Evolutionary conservation across 192 early-diverging fungal species (phyloP).

Genomic region (Linnemannia zychae): DNA sequence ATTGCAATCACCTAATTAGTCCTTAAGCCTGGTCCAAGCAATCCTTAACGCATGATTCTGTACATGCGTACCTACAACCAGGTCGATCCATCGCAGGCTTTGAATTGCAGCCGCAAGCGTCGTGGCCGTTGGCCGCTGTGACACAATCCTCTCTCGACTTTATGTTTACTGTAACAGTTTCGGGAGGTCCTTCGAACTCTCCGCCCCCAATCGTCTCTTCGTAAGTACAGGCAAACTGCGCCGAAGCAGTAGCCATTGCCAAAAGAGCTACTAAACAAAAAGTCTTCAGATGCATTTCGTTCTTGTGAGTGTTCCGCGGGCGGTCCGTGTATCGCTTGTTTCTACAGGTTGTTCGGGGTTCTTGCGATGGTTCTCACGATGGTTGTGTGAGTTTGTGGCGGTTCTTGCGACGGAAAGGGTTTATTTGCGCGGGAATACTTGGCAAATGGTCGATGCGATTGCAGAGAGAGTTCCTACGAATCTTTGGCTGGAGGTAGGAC

Average conservation of each 20-base stretch:
- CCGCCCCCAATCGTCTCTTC: not conserved
- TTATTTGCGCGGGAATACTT: no score
- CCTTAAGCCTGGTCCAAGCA: not conserved
- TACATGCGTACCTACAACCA: not conserved
- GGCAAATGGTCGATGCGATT: no score
- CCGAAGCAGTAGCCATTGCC: not conserved
- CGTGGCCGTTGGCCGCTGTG: not conserved
- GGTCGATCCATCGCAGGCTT: constrained; percentile 4
- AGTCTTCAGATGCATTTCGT: not conserved
- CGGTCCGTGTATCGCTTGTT: no score
- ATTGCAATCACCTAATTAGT: not conserved
- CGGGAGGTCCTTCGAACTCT: not conserved
- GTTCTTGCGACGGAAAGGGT: no score
- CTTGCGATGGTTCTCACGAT: no score
- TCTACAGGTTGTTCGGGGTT: no score
- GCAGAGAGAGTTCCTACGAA: no score
- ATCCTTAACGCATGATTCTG: not conserved
- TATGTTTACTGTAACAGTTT: not conserved
- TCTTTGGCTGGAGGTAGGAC: no score
- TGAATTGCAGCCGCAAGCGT: not conserved
- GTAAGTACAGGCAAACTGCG: not conserved
- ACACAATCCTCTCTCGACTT: not conserved
- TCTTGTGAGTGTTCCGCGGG: no score
- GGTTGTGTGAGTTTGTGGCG: no score
- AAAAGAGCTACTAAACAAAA: constrained; percentile 8